These are phyloP conservation scores for Parascedosporium putredinis DNA, from an alignment of 2,329 filamentous ascomycete genomes.

Conservation along the genomic window DNA sequence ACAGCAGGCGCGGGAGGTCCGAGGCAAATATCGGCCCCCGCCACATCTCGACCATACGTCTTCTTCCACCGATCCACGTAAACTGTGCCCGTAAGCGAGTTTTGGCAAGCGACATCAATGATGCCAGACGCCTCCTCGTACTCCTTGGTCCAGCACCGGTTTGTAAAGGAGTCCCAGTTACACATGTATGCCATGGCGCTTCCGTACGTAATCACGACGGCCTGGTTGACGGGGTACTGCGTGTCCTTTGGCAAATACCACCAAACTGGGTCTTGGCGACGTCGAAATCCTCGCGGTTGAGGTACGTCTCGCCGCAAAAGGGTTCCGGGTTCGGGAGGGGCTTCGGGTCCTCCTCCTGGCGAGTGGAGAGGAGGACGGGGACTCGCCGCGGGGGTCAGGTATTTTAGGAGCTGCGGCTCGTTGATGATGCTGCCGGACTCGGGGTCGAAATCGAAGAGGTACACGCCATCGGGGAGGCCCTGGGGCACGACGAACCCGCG, in stretches of 20 bases:
- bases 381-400: neutral
- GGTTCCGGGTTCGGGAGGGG: neutral
- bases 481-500: neutral
- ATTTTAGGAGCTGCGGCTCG: neutral
- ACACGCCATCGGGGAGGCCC: neutral
- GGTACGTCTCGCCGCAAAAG: neutral
- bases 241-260: constrained; percentile 1
- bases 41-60: neutral
- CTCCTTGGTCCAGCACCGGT: constrained; percentile 1
- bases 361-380: neutral
- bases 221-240: neutral
- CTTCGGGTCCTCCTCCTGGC: neutral
- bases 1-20: too few relatives aligned
- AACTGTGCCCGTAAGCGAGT: neutral
- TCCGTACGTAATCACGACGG: neutral
- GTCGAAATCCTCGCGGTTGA: neutral
- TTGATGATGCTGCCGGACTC: neutral
- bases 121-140: constrained; percentile 1
- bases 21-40: neutral
- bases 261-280: neutral
- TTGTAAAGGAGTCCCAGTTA: neutral
- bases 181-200: constrained; percentile 6
- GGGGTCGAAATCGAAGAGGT: neutral
- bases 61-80: constrained; percentile 1
- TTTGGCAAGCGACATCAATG: neutral